phyloP scores from a whole-genome alignment of 176 grass and related monocot species.

The Aegilops umbellulata region DNA sequence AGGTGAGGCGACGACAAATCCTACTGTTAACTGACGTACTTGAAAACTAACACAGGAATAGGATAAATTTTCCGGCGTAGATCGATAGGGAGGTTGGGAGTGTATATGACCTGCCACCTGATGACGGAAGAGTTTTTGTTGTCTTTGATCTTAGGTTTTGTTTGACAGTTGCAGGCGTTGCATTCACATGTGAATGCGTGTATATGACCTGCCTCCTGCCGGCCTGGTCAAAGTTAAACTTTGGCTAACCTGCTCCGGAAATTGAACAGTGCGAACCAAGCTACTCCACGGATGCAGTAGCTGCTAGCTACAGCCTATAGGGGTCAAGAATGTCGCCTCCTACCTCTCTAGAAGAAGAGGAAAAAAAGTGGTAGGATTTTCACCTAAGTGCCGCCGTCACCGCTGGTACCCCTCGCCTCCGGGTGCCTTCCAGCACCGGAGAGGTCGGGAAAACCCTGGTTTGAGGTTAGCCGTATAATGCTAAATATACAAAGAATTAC shows the following conservation, averaged over 20 bases:
- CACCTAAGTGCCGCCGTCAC: too few relatives aligned
- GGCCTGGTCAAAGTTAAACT: neutral
- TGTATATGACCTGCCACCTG: neutral
- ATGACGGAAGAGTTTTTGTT: neutral
- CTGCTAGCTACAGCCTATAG: neutral
- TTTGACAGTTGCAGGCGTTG: constrained; percentile 18
- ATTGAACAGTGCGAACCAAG: neutral
- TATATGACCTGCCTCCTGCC: neutral
- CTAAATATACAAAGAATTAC: too few relatives aligned
- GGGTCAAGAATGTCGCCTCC: neutral
- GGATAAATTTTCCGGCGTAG: neutral
- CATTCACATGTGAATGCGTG: constrained; percentile 28
- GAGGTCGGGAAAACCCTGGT: too few relatives aligned
- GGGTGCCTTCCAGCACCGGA: too few relatives aligned
- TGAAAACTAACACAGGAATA: neutral
- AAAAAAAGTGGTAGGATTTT: too few relatives aligned
- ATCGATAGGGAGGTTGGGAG: neutral
- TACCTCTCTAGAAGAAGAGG: too few relatives aligned
- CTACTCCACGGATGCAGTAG: too few relatives aligned
- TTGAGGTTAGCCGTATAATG: too few relatives aligned
- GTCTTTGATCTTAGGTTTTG: neutral
- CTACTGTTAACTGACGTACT: neutral
- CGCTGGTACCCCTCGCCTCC: too few relatives aligned
- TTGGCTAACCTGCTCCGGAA: neutral
- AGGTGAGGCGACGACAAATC: constrained; percentile 15